Conservation (phyloP, 2,329 filamentous ascomycete genomes). For the Diaporthe ampelina region DNA sequence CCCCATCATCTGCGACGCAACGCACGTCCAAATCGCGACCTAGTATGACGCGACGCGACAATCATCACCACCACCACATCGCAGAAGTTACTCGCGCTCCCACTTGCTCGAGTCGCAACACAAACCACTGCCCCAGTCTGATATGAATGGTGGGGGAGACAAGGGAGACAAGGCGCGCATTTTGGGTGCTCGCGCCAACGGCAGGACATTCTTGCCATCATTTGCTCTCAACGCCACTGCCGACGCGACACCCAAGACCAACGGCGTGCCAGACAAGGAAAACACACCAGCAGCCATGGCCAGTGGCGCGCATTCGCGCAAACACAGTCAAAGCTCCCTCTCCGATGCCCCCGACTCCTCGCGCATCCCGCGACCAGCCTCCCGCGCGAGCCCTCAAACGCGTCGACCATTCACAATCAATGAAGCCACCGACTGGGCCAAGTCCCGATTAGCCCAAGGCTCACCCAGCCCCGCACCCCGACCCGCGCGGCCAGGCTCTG, state of each 20-base stretch:
- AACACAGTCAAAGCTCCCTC: conserved; percentile 45
- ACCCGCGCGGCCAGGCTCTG: conserved; percentile 51
- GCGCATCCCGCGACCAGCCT: conserved; percentile 49
- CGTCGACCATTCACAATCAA: conserved; percentile 54
- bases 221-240: conserved; percentile 49
- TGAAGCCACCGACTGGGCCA: conserved; percentile 58
- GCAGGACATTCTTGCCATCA: conserved; percentile 48
- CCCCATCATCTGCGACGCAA: conserved; percentile 3
- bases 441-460: conserved; percentile 55
- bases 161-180: conserved; percentile 39
- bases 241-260: conserved; percentile 43
- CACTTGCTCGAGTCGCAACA: conserved; percentile 31
- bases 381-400: conserved; percentile 41
- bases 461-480: conserved; percentile 67
- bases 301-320: conserved; percentile 41
- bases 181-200: conserved; percentile 45
- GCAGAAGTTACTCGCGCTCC: conserved; percentile 38
- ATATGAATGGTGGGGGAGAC: conserved; percentile 48
- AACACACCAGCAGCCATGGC: conserved; percentile 31
- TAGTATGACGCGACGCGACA: conserved; percentile 42
- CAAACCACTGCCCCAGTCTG: conserved; percentile 24
- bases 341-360: conserved; percentile 46
- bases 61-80: conserved; percentile 22
- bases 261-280: conserved; percentile 30
- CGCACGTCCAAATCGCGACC: conserved; percentile 21